These are phyloP conservation scores for Hebeloma cylindrosporum DNA, from an alignment of 768 basidiomycete species.

Conservation along the genomic window DNA sequence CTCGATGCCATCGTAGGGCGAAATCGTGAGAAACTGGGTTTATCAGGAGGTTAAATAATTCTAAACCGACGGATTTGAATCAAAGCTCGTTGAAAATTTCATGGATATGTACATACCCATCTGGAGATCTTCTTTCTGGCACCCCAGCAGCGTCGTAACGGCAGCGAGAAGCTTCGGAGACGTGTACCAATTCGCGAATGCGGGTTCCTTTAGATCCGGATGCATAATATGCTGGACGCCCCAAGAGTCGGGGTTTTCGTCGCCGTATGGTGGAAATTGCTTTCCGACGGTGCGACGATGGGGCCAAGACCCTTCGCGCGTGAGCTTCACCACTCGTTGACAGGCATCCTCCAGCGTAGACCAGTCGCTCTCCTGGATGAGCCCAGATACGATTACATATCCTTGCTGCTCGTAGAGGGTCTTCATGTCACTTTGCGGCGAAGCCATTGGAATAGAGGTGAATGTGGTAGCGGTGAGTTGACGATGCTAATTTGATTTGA, in stretches of 20 bases:
- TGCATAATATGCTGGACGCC: slow-evolving; percentile 85
- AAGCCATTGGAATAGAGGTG: slow-evolving; percentile 8
- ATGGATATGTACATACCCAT: slow-evolving; percentile 65
- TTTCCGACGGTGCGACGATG: slow-evolving; percentile 72
- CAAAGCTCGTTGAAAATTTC: no score
- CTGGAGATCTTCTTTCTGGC: slow-evolving; percentile 59
- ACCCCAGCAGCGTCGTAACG: slow-evolving; percentile 50
- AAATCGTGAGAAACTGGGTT: slow-evolving; percentile 66
- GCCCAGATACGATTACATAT: slow-evolving; percentile 60
- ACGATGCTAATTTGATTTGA: no score
- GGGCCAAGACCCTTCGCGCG: slow-evolving; percentile 62
- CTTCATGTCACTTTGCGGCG: slow-evolving; percentile 38
- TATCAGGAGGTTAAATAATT: slow-evolving; percentile 75
- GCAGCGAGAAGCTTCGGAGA: slow-evolving; percentile 45
- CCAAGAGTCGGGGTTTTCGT: slow-evolving; percentile 67
- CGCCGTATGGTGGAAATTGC: slow-evolving; percentile 74
- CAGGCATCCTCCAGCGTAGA: slow-evolving; percentile 48
- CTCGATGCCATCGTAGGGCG: slow-evolving; percentile 78
- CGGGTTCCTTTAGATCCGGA: slow-evolving; percentile 59
- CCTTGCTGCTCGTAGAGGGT: slow-evolving; percentile 59
- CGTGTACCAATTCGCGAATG: slow-evolving; percentile 70
- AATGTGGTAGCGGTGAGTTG: no score
- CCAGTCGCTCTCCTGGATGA: slow-evolving; percentile 45
- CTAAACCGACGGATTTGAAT: slow-evolving; percentile 31
- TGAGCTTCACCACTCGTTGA: slow-evolving; percentile 47